Conservation (phyloP, 495 filamentous ascomycete species). For the Daldinia bambusicola region DNA sequence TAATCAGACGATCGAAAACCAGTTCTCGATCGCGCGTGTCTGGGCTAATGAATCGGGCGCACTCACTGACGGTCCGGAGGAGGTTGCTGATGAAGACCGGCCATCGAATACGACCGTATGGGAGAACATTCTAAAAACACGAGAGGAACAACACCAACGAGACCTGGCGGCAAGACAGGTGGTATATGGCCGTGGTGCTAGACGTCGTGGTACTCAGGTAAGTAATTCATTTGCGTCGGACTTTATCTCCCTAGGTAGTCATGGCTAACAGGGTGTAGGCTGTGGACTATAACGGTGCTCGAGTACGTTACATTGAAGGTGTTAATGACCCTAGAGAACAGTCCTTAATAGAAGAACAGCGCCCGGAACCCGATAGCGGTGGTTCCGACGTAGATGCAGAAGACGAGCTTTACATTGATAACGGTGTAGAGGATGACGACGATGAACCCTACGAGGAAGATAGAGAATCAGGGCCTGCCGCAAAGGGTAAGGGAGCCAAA, state of each 20-base stretch:
- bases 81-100: constrained; percentile 68
- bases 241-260: not conserved
- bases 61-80: constrained; percentile 48
- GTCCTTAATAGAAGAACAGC: constrained; percentile 39
- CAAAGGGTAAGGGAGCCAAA: constrained; percentile 31
- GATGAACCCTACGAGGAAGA: constrained; percentile 30
- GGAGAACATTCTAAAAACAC: constrained; percentile 86
- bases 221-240: constrained; percentile 33
- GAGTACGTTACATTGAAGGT: constrained; percentile 50
- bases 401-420: constrained; percentile 43
- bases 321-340: constrained; percentile 40
- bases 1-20: constrained; percentile 71
- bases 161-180: constrained; percentile 72
- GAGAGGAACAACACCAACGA: constrained; percentile 76
- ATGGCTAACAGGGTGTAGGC: constrained; percentile 43
- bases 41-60: constrained; percentile 83
- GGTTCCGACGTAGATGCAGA: constrained; percentile 42
- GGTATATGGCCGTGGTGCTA: constrained; percentile 83
- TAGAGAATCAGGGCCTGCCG: not conserved
- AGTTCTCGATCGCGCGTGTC: constrained; percentile 90
- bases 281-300: constrained; percentile 47
- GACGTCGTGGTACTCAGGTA: constrained; percentile 62
- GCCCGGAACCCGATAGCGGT: constrained; percentile 33
- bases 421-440: constrained; percentile 32
- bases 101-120: constrained; percentile 73